Base-by-base conservation (phyloP, 139 green algal species). In the Chlamydomonas sphaeroides region DNA sequence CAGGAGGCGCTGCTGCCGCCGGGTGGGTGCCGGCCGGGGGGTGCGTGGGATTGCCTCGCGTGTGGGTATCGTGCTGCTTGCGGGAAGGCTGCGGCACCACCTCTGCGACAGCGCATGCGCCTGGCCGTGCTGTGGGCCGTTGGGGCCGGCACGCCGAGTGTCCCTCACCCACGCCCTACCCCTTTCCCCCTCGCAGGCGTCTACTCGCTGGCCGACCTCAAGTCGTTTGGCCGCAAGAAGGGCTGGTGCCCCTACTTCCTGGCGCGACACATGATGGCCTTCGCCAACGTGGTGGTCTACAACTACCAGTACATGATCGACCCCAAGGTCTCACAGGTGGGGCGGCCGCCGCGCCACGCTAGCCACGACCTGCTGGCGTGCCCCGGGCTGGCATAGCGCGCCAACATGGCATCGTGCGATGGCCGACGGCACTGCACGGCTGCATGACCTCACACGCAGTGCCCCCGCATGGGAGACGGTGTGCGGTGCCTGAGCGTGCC, bases 241-340 rank as follows among this genome's bases (percentile, higher is more conserved):
- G 92, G 94, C 59, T 98, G 94, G 95, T 99, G 97, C 91, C 97
- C 97, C 45, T 99, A 99, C 89, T 99, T 98, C 85, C 88, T 99
- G 61, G 97, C 97, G 35, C 92, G 97, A 36, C 97, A 98, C 89
- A 98, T 98, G 96, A 94, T 99, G 59, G 87, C 92, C 25, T 98
- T 95, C 86, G 92, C 95, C 78, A 99, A 99, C 81, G 96, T 99
- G 17, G 87, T 99, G 15, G 97, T 99, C 26, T 99, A 98, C 90
- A 99, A 96, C 89, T 98, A 98, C 88, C 97, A 98, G 92, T 99
- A 99, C 92, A 95, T 99, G 94, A 91, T 99, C 5, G 86, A 90
- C 59, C 86, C 86, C 33, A 90, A 90, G 71, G 86, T 90, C 8
- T 86, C 85, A 4, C 78, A 86, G 66, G 79, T 89, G 41, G 7